These are phyloP conservation scores for Delphinella strobiligena DNA, from an alignment of 2,329 filamentous ascomycete species.

Conservation along the genomic window DNA sequence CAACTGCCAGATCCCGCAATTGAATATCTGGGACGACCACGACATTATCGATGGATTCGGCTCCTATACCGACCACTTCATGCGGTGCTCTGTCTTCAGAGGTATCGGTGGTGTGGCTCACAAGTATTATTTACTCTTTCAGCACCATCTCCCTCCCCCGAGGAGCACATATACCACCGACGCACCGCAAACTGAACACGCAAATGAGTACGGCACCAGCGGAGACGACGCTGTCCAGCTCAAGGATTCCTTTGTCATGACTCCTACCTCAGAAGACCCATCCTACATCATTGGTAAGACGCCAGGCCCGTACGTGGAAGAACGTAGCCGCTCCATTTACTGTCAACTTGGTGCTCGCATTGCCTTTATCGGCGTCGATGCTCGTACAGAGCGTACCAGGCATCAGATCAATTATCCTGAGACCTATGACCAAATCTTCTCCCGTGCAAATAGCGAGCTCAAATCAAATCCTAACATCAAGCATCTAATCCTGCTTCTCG, in stretches of 20 bases:
- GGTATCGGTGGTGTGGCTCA: slow-evolving; percentile 49
- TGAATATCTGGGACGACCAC: slow-evolving; percentile 55
- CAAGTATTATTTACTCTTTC: slow-evolving; percentile 52
- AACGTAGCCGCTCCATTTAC: slow-evolving; percentile 48
- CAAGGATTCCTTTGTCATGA: slow-evolving; percentile 59
- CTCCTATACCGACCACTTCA: slow-evolving; percentile 55
- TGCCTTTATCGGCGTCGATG: slow-evolving; percentile 48
- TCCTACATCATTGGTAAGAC: slow-evolving; percentile 69
- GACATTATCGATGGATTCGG: slow-evolving; percentile 58
- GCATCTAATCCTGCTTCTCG: slow-evolving; percentile 51
- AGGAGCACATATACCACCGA: slow-evolving; percentile 76
- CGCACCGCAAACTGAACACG: slow-evolving; percentile 42
- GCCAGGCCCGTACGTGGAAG: slow-evolving; percentile 56
- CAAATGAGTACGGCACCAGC: slow-evolving; percentile 26
- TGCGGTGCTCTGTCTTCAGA: slow-evolving; percentile 52
- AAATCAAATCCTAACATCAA: slow-evolving; percentile 44
- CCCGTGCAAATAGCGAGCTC: slow-evolving; percentile 41
- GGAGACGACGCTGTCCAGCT: slow-evolving; percentile 60
- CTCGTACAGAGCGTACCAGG: slow-evolving; percentile 64
- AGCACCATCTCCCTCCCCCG: slow-evolving; percentile 71
- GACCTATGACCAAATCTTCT: slow-evolving; percentile 50
- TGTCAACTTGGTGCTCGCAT: slow-evolving; percentile 54
- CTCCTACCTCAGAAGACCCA: slow-evolving; percentile 45
- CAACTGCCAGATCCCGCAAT: slow-evolving; percentile 50
- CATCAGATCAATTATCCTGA: slow-evolving; percentile 82